Conservation (phyloP, 2,329 filamentous ascomycete genomes). For the Fusarium bactridioides region DNA sequence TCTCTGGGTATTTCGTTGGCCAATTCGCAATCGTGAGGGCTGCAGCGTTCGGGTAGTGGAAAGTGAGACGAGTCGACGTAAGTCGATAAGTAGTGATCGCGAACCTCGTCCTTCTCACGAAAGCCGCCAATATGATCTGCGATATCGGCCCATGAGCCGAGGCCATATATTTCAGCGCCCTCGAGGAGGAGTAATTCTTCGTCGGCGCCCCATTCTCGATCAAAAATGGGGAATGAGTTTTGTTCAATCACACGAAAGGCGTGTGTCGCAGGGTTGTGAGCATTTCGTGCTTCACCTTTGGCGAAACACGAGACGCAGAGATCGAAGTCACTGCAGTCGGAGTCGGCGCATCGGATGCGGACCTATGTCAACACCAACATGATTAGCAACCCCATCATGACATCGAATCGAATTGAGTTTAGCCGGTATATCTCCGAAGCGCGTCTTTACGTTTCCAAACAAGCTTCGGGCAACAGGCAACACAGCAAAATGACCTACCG, state of each 20-base stretch:
- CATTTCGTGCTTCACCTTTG: conserved; percentile 79
- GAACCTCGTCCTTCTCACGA: conserved; percentile 91
- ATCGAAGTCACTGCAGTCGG: conserved; percentile 90
- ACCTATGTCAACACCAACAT: conserved; percentile 64
- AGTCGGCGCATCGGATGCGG: conserved; percentile 88
- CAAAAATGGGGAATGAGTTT: conserved; percentile 97
- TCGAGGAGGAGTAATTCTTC: conserved; percentile 94
- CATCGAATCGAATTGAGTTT: conserved; percentile 23
- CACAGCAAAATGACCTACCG: conserved; percentile 65
- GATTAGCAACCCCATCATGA: conserved; percentile 38
- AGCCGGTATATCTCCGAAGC: conserved; percentile 40
- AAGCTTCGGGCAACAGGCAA: conserved; percentile 4
- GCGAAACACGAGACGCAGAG: conserved; percentile 96
- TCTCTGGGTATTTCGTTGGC: conserved; percentile 85
- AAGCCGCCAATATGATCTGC: conserved; percentile 98
- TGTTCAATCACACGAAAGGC: conserved; percentile 95
- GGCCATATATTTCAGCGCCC: conserved; percentile 92
- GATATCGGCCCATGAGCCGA: conserved; percentile 97
- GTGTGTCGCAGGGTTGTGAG: conserved; percentile 87
- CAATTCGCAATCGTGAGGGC: conserved; percentile 79
- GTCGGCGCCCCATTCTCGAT: conserved; percentile 94
- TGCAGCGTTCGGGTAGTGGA: conserved; percentile 85
- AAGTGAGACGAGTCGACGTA: conserved; percentile 87
- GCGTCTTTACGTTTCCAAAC: conserved; percentile 8
- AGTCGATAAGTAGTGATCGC: conserved; percentile 89